Evolutionary conservation across 1,284 basidiomycete species (phyloP).

Genomic region (Porodaedalea pini): DNA sequence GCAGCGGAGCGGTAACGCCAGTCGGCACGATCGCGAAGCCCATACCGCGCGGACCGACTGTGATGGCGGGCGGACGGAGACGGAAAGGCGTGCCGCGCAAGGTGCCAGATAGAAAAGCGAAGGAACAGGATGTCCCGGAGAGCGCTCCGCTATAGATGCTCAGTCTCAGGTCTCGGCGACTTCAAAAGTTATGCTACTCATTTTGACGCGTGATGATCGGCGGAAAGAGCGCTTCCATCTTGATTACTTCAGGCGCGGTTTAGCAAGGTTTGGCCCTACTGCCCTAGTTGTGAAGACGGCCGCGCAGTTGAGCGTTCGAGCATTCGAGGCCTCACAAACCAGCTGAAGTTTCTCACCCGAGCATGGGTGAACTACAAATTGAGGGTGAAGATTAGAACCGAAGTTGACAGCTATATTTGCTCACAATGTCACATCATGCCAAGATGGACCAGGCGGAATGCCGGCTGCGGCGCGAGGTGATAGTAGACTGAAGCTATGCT

Average conservation of each 20-base stretch:
- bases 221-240: background rate
- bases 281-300: no score
- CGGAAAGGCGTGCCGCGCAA: conserved; percentile 14
- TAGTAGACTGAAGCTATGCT: no score
- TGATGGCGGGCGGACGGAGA: conserved; percentile 17
- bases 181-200: background rate
- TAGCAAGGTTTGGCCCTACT: background rate
- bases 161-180: no score
- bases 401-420: no score
- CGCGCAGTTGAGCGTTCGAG: no score
- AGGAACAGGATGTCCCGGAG: conserved; percentile 25
- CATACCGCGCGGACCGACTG: conserved; percentile 9
- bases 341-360: no score
- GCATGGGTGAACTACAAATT: no score
- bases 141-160: background rate
- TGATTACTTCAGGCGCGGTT: background rate
- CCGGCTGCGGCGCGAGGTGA: no score
- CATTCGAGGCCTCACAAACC: no score
- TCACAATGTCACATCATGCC: no score
- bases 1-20: conserved; percentile 41
- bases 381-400: no score
- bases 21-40: conserved; percentile 16
- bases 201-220: background rate
- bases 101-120: conserved; percentile 14
- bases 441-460: no score